Conservation (phyloP, 352 stramenopile species). For the Peronospora farinosa region DNA sequence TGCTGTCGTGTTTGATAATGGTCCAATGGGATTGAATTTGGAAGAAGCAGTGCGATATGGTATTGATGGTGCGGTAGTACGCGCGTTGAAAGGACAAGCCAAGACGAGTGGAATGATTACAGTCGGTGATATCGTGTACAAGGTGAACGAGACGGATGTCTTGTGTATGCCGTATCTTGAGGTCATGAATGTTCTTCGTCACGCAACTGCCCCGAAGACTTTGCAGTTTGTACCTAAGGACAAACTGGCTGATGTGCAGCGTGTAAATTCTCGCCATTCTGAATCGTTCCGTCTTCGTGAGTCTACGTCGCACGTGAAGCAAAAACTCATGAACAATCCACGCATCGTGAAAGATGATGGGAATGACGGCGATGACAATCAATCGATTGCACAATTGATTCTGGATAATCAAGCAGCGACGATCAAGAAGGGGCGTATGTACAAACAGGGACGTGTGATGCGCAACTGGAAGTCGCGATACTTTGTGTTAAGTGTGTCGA, state of each 20-base stretch:
- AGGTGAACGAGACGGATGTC: slow-evolving; percentile 79
- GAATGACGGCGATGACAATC: slow-evolving; percentile 65
- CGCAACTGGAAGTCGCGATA: slow-evolving; percentile 85
- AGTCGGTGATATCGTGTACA: slow-evolving; percentile 82
- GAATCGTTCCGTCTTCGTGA: slow-evolving; percentile 65
- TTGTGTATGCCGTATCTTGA: slow-evolving; percentile 80
- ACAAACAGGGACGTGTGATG: slow-evolving; percentile 81
- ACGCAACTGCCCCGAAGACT: slow-evolving; percentile 61
- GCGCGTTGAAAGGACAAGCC: slow-evolving; percentile 74
- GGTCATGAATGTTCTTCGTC: slow-evolving; percentile 77
- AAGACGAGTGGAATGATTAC: slow-evolving; percentile 81
- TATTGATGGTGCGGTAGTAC: slow-evolving; percentile 76
- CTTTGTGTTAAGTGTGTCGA: slow-evolving; percentile 81
- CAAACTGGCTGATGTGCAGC: slow-evolving; percentile 77
- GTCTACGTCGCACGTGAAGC: slow-evolving; percentile 52
- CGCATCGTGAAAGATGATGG: slow-evolving; percentile 68
- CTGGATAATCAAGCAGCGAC: slow-evolving; percentile 79
- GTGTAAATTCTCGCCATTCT: slow-evolving; percentile 74
- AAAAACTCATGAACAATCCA: slow-evolving; percentile 67
- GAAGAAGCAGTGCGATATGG: slow-evolving; percentile 79
- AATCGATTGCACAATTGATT: slow-evolving; percentile 80
- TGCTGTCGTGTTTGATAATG: slow-evolving; percentile 79
- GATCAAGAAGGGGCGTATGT: slow-evolving; percentile 86
- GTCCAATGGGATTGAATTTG: slow-evolving; percentile 78
- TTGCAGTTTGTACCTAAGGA: slow-evolving; percentile 83